Evolutionary conservation across 2,329 filamentous ascomycete genomes (phyloP), one percentile per base, ranked within the genome.

Genomic region (Cladorrhinum sp.): DNA sequence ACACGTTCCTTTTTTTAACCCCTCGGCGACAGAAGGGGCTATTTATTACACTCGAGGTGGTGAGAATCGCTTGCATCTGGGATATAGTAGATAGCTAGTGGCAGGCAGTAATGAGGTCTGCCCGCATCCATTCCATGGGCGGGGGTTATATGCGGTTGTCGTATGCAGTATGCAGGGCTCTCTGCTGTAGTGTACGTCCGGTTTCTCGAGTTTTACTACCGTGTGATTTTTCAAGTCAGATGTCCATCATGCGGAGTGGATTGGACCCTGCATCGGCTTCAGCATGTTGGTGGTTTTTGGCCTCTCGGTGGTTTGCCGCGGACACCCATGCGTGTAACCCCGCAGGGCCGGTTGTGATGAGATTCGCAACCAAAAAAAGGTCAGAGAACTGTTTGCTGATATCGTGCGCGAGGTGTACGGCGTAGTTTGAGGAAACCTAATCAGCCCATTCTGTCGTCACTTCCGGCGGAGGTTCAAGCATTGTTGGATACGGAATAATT

Each of bases 401-500:
- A 45, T 45, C 32, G 32, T 45, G 41, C n/a, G 16, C 18, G 41
- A 45, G 7, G 41, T 45, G 6, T 32, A n/a, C n/a, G n/a, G n/a
- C 29, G 29, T 18, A 18, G 41, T 45, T 7, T 45, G 18, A 18
- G 16, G 41, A 48, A 23, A 27, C 38, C 12, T 27, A 16, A 56
- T 56, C 53, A 49, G 53, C 53, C 41, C 22, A 56, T 56, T 56
- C 18, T 56, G 48, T 36, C 53, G 53, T 56, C 53, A 56, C 38
- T 49, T 49, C 3, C 4, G n/a, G 16, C 2, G 18, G 20, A 5
- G 6, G 16, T 45, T 45, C n/a, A n/a, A 45, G 16, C 20, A 36
- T 36, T 36, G 32, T 45, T 45, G 41, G 16, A 45, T 18, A 7
- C 41, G 41, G n/a, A 45, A 20, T n/a, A n/a, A 18, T 10, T 45